These are phyloP conservation scores for Pugionium dolabratum DNA, from an alignment of 345 rosid genomes.

Conservation along the genomic window DNA sequence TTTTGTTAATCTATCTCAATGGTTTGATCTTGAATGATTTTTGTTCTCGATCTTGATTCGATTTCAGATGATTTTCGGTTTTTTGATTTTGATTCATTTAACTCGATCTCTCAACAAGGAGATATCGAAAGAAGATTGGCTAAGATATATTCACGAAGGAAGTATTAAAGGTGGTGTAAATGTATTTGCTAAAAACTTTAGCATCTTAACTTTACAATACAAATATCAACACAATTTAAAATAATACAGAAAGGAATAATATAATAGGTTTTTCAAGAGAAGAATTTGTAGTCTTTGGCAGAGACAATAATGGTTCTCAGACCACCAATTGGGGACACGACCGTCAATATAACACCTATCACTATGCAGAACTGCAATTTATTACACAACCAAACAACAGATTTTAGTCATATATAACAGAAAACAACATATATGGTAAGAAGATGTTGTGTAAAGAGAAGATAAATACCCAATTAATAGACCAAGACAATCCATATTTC, in stretches of 20 bases:
- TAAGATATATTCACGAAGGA: too few species aligned
- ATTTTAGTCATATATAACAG: background rate
- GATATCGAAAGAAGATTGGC: too few species aligned
- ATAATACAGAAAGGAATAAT: background rate
- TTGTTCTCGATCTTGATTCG: too few species aligned
- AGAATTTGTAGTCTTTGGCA: constrained; percentile 54
- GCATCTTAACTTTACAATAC: background rate
- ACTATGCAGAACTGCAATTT: constrained; percentile 63
- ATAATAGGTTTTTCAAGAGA: constrained; percentile 42
- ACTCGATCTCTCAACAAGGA: too few species aligned
- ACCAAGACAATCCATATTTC: constrained; percentile 64
- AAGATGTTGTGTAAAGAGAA: background rate
- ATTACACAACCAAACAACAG: background rate
- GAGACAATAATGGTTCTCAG: constrained; percentile 57
- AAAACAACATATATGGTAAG: background rate
- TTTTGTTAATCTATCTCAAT: too few species aligned
- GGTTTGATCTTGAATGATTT: too few species aligned
- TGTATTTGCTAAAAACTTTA: background rate
- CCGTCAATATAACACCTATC: constrained; percentile 50
- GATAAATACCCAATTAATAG: constrained; percentile 70
- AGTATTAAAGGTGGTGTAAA: background rate
- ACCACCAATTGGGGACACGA: constrained; percentile 72
- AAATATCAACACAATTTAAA: background rate
- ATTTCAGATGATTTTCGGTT: too few species aligned
- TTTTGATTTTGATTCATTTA: too few species aligned